These are phyloP conservation scores for Kluyveromyces lactis DNA, from an alignment of 805 yeast species.

Conservation along the genomic window DNA sequence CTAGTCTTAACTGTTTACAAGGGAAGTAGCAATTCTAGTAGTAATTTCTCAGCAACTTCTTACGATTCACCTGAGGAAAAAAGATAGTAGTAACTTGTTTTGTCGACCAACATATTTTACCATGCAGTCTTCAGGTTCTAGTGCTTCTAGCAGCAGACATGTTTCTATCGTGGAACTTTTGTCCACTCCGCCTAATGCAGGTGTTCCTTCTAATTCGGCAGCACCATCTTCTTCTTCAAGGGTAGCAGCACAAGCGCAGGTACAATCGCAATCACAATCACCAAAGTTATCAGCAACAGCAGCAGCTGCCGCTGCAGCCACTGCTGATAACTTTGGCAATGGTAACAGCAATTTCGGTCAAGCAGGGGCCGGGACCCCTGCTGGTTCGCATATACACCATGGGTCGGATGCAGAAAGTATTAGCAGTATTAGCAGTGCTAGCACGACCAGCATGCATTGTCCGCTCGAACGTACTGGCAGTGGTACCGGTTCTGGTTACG, in stretches of 20 bases:
- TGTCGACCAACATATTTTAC: too few relatives aligned
- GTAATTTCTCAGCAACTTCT: too few relatives aligned
- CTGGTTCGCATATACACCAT: too few relatives aligned
- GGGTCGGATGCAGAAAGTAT: slow-evolving; percentile 37
- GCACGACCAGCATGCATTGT: not conserved
- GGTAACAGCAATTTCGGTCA: too few relatives aligned
- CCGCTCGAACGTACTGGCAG: not conserved
- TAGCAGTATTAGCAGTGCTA: slow-evolving; percentile 44
- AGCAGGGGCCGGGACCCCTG: not conserved
- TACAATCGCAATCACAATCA: not conserved
- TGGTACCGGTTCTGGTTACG: too few relatives aligned
- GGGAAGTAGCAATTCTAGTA: too few relatives aligned
- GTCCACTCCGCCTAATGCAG: slow-evolving; percentile 53
- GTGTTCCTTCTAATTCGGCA: not conserved
- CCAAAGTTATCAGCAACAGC: too few relatives aligned
- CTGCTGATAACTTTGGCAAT: too few relatives aligned
- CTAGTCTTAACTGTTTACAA: too few relatives aligned
- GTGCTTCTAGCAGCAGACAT: slow-evolving; percentile 31
- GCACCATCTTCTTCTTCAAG: not conserved
- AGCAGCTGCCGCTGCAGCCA: not conserved
- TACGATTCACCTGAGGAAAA: too few relatives aligned
- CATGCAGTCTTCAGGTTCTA: slow-evolving; percentile 4
- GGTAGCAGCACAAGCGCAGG: not conserved
- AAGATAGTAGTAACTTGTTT: too few relatives aligned
- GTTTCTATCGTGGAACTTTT: slow-evolving; percentile 69